Evolutionary conservation across 2,329 filamentous ascomycete genomes (phyloP).

Genomic region (Colletotrichum euphorbiae): DNA sequence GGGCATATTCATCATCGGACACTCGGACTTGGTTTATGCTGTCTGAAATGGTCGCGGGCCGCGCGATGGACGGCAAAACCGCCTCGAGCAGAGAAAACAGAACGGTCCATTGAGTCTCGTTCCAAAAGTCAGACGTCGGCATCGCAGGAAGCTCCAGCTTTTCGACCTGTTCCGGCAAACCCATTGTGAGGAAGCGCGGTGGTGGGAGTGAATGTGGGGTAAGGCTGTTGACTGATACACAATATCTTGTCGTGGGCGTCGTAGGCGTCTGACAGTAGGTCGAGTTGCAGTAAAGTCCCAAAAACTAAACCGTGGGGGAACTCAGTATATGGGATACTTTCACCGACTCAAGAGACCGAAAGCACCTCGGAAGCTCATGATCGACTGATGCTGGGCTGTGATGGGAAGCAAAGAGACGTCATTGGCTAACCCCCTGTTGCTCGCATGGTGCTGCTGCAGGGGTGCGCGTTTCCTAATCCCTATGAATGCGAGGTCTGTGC

Average conservation of each 20-base stretch:
- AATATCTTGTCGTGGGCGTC: too few relatives aligned
- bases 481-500: constrained; percentile 36
- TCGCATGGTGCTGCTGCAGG: constrained; percentile 34
- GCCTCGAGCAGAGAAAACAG: constrained; percentile 67
- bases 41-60: constrained; percentile 54
- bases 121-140: constrained; percentile 53
- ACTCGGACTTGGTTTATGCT: constrained; percentile 57
- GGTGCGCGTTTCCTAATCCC: constrained; percentile 32
- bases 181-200: constrained; percentile 16
- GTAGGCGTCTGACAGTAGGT: not conserved
- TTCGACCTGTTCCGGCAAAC: constrained; percentile 16
- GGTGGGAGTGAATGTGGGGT: not conserved
- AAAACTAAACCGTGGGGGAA: constrained; percentile 11
- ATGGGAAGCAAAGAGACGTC: constrained; percentile 14
- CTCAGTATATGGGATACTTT: constrained; percentile 29
- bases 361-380: constrained; percentile 40
- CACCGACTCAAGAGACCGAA: constrained; percentile 8
- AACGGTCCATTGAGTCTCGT: constrained; percentile 64
- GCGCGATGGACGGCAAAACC: constrained; percentile 69
- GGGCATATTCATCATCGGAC: constrained; percentile 62
- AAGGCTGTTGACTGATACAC: not conserved
- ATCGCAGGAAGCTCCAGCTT: constrained; percentile 34
- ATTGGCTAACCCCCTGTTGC: constrained; percentile 31
- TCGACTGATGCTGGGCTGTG: constrained; percentile 25
- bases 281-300: not conserved